These are phyloP conservation scores for Cymodocea nodosa DNA, from an alignment of 116 monocot species.

Conservation along the genomic window DNA sequence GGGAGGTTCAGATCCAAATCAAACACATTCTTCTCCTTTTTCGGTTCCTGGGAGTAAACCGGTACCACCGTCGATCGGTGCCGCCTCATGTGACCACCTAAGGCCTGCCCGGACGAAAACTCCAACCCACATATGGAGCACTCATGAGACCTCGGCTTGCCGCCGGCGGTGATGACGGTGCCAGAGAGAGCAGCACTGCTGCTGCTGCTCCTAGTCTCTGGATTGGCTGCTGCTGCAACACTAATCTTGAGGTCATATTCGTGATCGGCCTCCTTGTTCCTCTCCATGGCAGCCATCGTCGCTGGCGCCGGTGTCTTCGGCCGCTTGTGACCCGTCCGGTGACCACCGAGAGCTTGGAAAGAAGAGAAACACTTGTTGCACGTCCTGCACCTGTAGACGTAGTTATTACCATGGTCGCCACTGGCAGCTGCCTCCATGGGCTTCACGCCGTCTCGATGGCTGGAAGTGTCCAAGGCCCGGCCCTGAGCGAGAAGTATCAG, in stretches of 20 bases:
- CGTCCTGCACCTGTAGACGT: constrained; percentile 62
- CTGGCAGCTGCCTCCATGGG: constrained; percentile 11
- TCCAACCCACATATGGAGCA: constrained; percentile 45
- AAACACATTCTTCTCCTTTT: constrained; percentile 11
- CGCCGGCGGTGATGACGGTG: background rate
- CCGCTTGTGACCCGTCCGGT: constrained; percentile 73
- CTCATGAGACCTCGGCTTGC: constrained; percentile 26
- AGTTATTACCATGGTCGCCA: background rate
- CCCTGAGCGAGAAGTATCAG: constrained; percentile 68
- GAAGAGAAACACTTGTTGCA: constrained; percentile 68
- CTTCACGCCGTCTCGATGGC: constrained; percentile 10
- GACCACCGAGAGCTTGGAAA: constrained; percentile 81
- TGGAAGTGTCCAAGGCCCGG: background rate
- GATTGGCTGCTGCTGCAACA: background rate
- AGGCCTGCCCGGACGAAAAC: constrained; percentile 43
- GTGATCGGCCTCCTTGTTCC: background rate
- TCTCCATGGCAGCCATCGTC: background rate
- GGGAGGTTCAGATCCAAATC: constrained; percentile 81
- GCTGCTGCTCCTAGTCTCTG: background rate
- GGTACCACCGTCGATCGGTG: constrained; percentile 22
- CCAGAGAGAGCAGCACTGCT: background rate
- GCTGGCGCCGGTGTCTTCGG: constrained; percentile 14
- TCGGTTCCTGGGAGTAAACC: constrained; percentile 3
- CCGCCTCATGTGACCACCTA: constrained; percentile 54
- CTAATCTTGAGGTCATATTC: background rate